These are phyloP conservation scores for Alternaria atra DNA, from an alignment of 2,329 filamentous ascomycete genomes.

Conservation along the genomic window DNA sequence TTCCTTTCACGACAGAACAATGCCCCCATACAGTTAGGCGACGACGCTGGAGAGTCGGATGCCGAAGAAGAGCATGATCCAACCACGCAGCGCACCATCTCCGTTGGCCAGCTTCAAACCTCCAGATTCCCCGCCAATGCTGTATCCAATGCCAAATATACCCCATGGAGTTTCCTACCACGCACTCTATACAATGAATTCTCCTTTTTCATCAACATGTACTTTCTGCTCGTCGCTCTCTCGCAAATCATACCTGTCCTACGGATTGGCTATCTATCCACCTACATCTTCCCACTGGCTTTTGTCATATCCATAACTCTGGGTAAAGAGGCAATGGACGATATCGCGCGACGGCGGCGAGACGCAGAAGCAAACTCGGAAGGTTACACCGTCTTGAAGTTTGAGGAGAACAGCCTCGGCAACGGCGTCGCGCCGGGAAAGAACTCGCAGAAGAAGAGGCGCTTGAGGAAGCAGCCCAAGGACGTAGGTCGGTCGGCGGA, in stretches of 20 bases:
- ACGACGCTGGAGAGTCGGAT: conserved; percentile 51
- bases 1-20: conserved; percentile 61
- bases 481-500: conserved; percentile 64
- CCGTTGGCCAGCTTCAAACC: conserved; percentile 77
- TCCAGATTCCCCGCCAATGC: conserved; percentile 87
- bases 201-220: conserved; percentile 99
- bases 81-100: conserved; percentile 75
- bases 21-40: conserved; percentile 36
- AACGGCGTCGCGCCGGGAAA: conserved; percentile 46
- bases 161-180: conserved; percentile 90
- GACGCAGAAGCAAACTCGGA: conserved; percentile 96
- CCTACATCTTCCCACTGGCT: conserved; percentile 89
- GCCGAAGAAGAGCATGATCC: conserved; percentile 62
- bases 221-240: conserved; percentile 92
- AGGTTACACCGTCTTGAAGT: conserved; percentile 78
- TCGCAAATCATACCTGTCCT: conserved; percentile 91
- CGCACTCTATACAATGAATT: conserved; percentile 98
- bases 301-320: conserved; percentile 93
- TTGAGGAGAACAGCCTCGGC: conserved; percentile 65
- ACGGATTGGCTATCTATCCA: conserved; percentile 92
- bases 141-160: conserved; percentile 98
- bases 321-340: conserved; percentile 94
- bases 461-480: conserved; percentile 44
- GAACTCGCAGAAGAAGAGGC: conserved; percentile 41
- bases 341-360: conserved; percentile 83